A percentile compares a stretch with the other conserved stretches of the same genome.
Evolutionary conservation across 352 stramenopile species (phyloP).

Genomic region (Globisporangium uncinulatum): DNA sequence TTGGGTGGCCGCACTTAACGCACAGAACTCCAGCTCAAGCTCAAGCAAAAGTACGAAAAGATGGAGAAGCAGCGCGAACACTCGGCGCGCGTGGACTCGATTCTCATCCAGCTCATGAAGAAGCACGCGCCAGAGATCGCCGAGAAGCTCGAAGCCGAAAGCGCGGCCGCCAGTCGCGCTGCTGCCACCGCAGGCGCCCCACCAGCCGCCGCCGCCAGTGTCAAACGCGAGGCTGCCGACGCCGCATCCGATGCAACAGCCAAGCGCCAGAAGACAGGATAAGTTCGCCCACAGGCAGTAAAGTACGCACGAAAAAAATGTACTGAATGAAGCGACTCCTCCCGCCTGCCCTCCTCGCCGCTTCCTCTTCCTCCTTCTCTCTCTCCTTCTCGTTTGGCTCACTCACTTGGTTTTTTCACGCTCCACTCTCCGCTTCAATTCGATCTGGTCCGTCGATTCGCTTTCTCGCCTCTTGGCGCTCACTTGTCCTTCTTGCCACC

Average conservation of each 20-base stretch:
- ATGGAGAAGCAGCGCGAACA: slow-evolving; percentile 85
- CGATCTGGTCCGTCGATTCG: not conserved
- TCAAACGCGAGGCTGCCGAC: slow-evolving; percentile 23
- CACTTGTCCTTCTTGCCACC: not conserved
- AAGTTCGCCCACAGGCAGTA: not conserved
- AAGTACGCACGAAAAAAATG: not conserved
- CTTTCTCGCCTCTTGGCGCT: not conserved
- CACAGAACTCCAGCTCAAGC: slow-evolving; percentile 74
- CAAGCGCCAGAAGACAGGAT: slow-evolving; percentile 67
- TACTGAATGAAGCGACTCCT: not conserved
- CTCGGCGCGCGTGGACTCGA: slow-evolving; percentile 73
- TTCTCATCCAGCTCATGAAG: slow-evolving; percentile 83
- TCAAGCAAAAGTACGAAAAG: slow-evolving; percentile 86
- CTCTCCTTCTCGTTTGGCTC: not conserved
- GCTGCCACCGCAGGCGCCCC: slow-evolving; percentile 1
- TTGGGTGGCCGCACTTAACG: too few relatives aligned
- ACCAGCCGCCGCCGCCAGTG: slow-evolving; percentile 2
- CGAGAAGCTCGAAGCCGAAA: slow-evolving; percentile 60
- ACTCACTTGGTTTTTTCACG: not conserved
- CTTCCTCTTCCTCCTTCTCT: too few relatives aligned
- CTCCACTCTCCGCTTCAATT: not conserved
- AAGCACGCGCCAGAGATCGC: slow-evolving; percentile 83
- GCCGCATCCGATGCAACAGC: slow-evolving; percentile 6
- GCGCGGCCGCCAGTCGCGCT: slow-evolving; percentile 14
- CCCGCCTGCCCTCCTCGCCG: too few relatives aligned